These are phyloP conservation scores for Neofusicoccum laricinum DNA, from an alignment of 2,329 filamentous ascomycete species.

Conservation along the genomic window DNA sequence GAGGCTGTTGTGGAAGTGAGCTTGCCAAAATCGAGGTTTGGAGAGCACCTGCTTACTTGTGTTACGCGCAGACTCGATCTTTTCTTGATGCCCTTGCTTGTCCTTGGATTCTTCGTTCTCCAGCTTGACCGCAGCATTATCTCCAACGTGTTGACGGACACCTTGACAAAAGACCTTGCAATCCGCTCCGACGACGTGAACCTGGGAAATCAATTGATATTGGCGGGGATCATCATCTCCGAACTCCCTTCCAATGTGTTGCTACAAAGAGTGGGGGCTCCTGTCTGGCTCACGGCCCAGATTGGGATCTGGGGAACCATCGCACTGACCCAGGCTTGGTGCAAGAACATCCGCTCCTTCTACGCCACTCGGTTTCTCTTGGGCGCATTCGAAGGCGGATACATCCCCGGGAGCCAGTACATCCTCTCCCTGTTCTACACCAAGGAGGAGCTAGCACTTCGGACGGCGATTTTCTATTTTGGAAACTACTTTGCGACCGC, in stretches of 20 bases:
- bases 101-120: constrained; percentile 34
- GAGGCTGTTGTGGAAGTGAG: constrained; percentile 32
- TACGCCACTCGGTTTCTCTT: constrained; percentile 17
- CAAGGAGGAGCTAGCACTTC: constrained; percentile 16
- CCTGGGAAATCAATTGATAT: constrained; percentile 30
- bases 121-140: constrained; percentile 36
- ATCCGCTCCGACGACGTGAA: constrained; percentile 29
- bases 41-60: not conserved
- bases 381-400: constrained; percentile 16
- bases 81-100: constrained; percentile 31
- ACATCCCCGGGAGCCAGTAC: constrained; percentile 18
- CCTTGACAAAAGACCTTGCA: constrained; percentile 27
- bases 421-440: constrained; percentile 21
- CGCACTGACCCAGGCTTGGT: constrained; percentile 30
- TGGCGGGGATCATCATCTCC: constrained; percentile 28
- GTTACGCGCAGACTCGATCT: constrained; percentile 21
- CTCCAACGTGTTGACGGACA: constrained; percentile 32
- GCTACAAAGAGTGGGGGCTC: constrained; percentile 28
- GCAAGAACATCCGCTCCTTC: not conserved
- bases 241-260: constrained; percentile 13
- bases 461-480: constrained; percentile 18
- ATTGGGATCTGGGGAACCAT: constrained; percentile 35
- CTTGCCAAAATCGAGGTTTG: not conserved
- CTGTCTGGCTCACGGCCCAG: constrained; percentile 30
- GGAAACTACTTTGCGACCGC: constrained; percentile 15